A percentile compares a stretch with the other conserved stretches of the same genome.
Evolutionary conservation across 352 stramenopile genomes (phyloP).

Genomic region (Globisporangium barbulae): DNA sequence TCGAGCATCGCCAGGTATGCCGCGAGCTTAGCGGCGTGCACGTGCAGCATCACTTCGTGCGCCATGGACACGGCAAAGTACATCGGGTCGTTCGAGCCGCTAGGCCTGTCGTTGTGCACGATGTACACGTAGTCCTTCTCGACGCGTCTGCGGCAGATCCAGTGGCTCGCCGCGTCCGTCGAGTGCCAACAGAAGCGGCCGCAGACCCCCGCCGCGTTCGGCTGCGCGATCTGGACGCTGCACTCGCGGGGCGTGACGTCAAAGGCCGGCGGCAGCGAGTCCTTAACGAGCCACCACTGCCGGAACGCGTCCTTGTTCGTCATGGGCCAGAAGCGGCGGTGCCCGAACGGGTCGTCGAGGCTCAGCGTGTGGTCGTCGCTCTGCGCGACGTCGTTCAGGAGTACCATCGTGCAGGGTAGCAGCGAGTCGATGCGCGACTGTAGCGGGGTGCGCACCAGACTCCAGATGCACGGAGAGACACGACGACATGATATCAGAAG

Average conservation of each 20-base stretch:
- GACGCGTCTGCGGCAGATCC: constrained; percentile 38
- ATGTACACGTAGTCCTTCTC: constrained; percentile 62
- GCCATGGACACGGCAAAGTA: constrained; percentile 52
- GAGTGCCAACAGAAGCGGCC: constrained; percentile 71
- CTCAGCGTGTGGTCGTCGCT: constrained; percentile 35
- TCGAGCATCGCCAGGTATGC: constrained; percentile 42
- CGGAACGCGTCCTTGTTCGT: constrained; percentile 45
- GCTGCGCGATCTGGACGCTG: constrained; percentile 45
- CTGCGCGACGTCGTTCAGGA: constrained; percentile 40
- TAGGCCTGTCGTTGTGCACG: constrained; percentile 38
- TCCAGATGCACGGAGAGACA: constrained; percentile 29
- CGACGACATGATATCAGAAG: constrained; percentile 1
- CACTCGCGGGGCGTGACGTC: constrained; percentile 48
- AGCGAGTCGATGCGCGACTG: constrained; percentile 49
- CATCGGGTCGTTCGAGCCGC: constrained; percentile 33
- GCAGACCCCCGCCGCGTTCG: constrained; percentile 52
- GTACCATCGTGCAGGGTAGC: constrained; percentile 44
- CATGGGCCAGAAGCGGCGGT: constrained; percentile 52
- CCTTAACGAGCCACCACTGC: constrained; percentile 32
- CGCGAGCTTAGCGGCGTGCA: constrained; percentile 37
- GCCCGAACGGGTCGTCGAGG: constrained; percentile 33
- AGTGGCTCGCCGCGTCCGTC: constrained; percentile 23
- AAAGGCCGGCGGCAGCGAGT: constrained; percentile 33
- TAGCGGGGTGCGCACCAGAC: constrained; percentile 29
- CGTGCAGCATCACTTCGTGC: constrained; percentile 53